Evolutionary conservation across 768 basidiomycete species (phyloP).

Genomic region (Lactifluus pinguis): DNA sequence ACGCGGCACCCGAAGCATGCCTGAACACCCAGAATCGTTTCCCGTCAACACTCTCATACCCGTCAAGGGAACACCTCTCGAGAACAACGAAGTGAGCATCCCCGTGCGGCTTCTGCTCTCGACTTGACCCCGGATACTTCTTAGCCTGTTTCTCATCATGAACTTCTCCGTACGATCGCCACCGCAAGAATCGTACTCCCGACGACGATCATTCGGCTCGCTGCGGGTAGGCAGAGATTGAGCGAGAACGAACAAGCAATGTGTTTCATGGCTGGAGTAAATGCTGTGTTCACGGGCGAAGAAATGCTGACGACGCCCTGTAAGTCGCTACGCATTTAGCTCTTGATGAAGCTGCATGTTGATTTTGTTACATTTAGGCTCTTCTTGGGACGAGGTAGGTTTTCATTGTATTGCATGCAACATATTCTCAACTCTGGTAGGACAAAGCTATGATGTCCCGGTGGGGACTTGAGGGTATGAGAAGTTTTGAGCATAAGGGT

Average conservation of each 20-base stretch:
- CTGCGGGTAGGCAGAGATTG: constrained; percentile 86
- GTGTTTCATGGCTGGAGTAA: constrained; percentile 98
- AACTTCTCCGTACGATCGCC: constrained; percentile 86
- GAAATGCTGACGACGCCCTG: constrained; percentile 96
- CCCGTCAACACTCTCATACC: constrained; percentile 97
- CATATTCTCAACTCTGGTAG: constrained; percentile 27
- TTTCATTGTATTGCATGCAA: background rate
- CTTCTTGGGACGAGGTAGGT: constrained; percentile 86
- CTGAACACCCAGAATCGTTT: constrained; percentile 97
- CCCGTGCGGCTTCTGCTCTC: background rate
- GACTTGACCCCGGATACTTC: background rate
- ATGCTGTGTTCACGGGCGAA: constrained; percentile 98
- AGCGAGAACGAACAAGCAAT: constrained; percentile 90
- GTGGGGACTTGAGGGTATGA: constrained; percentile 91
- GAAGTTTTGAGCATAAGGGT: constrained; percentile 69
- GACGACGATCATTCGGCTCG: constrained; percentile 86
- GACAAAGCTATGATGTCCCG: constrained; percentile 91
- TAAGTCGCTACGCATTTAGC: constrained; percentile 31
- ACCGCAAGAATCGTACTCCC: constrained; percentile 92
- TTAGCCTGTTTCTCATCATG: constrained; percentile 74
- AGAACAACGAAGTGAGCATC: constrained; percentile 67
- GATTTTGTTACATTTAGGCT: constrained; percentile 39
- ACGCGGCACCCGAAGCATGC: constrained; percentile 47
- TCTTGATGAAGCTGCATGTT: constrained; percentile 3
- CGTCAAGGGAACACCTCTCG: constrained; percentile 89